phyloP scores from a whole-genome alignment of 306 rosid species.

The Quercus berberidifolia region DNA sequence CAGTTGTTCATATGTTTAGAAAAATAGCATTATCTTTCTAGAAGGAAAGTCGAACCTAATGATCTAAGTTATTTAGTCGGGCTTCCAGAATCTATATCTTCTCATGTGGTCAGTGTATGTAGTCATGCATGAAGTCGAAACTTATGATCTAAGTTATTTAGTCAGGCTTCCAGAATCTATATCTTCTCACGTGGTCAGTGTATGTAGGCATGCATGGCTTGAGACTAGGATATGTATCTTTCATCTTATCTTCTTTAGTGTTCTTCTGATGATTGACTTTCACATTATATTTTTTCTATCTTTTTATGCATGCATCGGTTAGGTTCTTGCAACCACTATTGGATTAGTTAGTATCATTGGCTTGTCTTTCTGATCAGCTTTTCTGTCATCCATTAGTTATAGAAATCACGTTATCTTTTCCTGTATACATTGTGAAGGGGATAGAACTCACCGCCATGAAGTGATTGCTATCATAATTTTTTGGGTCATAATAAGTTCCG shows the following conservation, averaged over 20 bases:
- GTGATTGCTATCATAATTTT: constrained; percentile 2
- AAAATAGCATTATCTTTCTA: too few species aligned
- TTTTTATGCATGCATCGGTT: not conserved
- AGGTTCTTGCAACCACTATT: not conserved
- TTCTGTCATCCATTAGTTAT: too few species aligned
- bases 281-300: not conserved
- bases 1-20: too few species aligned
- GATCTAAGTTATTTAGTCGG: too few species aligned
- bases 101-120: not conserved
- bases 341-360: not conserved
- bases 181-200: not conserved
- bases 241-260: not conserved
- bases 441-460: not conserved
- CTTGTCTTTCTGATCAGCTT: too few species aligned
- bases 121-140: not conserved
- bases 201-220: not conserved
- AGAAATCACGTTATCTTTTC: not conserved
- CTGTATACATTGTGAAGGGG: not conserved
- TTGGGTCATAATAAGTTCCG: constrained; percentile 4
- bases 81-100: not conserved
- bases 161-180: not conserved
- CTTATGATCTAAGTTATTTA: too few species aligned
- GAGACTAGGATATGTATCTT: not conserved
- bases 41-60: too few species aligned
- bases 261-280: not conserved